These are phyloP conservation scores for Colletotrichum siamense DNA, from an alignment of 2,329 filamentous ascomycete genomes.

Conservation along the genomic window DNA sequence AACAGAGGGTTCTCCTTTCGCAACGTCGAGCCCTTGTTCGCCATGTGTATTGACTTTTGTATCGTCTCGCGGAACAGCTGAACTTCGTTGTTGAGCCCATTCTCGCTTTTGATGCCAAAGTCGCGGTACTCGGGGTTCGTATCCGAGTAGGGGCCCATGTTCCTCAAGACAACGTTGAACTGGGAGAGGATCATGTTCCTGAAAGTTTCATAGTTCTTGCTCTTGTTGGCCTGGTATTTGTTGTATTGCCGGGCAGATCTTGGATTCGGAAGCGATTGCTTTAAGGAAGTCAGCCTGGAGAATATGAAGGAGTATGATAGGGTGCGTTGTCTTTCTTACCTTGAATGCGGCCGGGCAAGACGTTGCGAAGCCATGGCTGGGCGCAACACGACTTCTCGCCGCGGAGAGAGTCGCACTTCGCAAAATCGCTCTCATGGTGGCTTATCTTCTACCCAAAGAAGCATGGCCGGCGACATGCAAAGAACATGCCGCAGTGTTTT, in stretches of 20 bases:
- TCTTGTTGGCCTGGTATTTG: neutral
- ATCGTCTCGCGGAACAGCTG: constrained; percentile 51
- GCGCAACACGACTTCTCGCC: neutral
- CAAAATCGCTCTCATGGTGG: constrained; percentile 20
- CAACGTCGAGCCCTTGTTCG: constrained; percentile 40
- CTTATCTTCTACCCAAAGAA: neutral
- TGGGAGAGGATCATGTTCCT: constrained; percentile 19
- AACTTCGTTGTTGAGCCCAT: constrained; percentile 50
- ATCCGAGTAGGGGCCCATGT: constrained; percentile 19
- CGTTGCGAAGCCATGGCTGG: constrained; percentile 20
- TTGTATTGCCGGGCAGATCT: neutral
- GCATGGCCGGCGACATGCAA: constrained; percentile 14
- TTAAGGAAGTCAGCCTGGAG: neutral
- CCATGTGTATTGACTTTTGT: constrained; percentile 49
- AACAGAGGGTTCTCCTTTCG: constrained; percentile 59
- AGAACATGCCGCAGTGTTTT: neutral
- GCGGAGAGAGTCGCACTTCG: constrained; percentile 1
- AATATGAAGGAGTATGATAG: neutral
- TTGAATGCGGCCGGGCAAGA: constrained; percentile 5
- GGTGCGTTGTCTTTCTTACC: neutral
- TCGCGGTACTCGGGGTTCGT: constrained; percentile 15
- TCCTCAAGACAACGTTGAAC: constrained; percentile 17
- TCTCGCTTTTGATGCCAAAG: constrained; percentile 30
- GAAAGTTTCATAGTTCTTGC: constrained; percentile 19
- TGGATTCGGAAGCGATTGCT: neutral